Evolutionary conservation across 192 early-diverging fungal species (phyloP), one percentile per base, ranked within the genome.

Genomic region (Entophlyctis luteolus): DNA sequence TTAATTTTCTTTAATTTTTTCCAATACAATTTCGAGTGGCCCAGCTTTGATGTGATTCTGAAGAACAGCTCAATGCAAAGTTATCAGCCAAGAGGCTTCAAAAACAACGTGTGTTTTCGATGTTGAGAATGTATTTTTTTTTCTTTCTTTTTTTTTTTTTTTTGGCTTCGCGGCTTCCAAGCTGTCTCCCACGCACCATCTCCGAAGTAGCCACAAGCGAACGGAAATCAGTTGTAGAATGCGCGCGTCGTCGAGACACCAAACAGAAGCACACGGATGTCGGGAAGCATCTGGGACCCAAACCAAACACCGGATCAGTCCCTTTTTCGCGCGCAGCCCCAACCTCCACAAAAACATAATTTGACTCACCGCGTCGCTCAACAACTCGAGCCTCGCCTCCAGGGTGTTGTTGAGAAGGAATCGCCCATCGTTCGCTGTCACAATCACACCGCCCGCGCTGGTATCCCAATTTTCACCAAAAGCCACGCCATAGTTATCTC

Each of bases 381-480:
- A 80, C 62, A 97, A 82, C 10, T 87, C 88, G 65, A 99, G 76
- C 38, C 96, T 86, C n/a, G 89, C 83, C 75, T 92, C 92, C 57
- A 95, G 81, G 27, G 95, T 96, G 80, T 98, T 99, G 73, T 88
- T 81, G 47, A 93, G 85, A 34, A 80, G 81, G 70, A 96, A 94
- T 38, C 88, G 84, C 47, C 91, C 92, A 46, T 88, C 82, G 56
- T 86, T 73, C 22, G 86, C 87, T 52, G 84, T 79, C 16, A 96
- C 78, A 31, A 93, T 85, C 34, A 98, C 89, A 52, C 96, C 96
- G 62, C 96, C 96, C 67, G 92, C 84, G 69, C 91, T 89, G 70
- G n/a, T 28, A 29, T 45, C 45, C 37, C 36, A 37, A 1, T 36
- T 34, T 65, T 27, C 20, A 29, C 0, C 12, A 76, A 23, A 22